Base-by-base conservation (phyloP, 345 rosid species). In the Angophora floribunda region DNA sequence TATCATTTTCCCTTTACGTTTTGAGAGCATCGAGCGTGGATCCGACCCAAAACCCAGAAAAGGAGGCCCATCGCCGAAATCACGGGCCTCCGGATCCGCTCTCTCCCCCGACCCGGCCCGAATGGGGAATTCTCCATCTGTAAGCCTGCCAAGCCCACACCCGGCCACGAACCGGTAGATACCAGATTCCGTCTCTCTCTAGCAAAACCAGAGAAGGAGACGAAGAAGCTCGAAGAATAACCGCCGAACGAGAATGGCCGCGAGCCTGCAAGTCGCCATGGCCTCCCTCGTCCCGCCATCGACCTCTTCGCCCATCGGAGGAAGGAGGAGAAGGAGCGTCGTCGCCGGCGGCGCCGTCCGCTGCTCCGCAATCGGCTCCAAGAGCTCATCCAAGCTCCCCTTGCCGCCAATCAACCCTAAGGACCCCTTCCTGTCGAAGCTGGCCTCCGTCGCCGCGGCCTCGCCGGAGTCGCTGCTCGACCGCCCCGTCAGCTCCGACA, bases 391-490 rank as follows among this genome's bases (percentile, higher is more conserved):
- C 30, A 93, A 92, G 89, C 93, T 95, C 88, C 97, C 96, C 44
- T 90, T 93, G 90, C 95, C 98, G 52, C 97, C 97, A 3, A 6
- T 94, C 6, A 94, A 97, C 94, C 97, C 98, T 41, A 95, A 94
- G 24, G 99, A 96, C 91, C 95, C 96, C 7, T 96, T 96, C 85
- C 93, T 96, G 10, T 89, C 94, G 17, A 94, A 88, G 57, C 94
- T 96, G 53, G 95, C 98, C 59, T 90, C 95, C 14, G 92, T 91
- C 24, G 96, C 98, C 15, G 93, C 95, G 51, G 91, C 86, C 36
- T 94, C 98, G 1, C 96, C 98, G 6, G 97, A 94, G 52, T 86
- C 86, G 49, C 90, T 95, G 80, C 88, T 93, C 28, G 93, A 92
- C 65, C 93, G 93, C 47, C 94, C 96, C 47, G 90, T 87, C 0